A percentile compares a stretch with the other conserved stretches of the same genome.
Evolutionary conservation across 768 basidiomycete species (phyloP).

Genomic region (Daedaleopsis sinensis): DNA sequence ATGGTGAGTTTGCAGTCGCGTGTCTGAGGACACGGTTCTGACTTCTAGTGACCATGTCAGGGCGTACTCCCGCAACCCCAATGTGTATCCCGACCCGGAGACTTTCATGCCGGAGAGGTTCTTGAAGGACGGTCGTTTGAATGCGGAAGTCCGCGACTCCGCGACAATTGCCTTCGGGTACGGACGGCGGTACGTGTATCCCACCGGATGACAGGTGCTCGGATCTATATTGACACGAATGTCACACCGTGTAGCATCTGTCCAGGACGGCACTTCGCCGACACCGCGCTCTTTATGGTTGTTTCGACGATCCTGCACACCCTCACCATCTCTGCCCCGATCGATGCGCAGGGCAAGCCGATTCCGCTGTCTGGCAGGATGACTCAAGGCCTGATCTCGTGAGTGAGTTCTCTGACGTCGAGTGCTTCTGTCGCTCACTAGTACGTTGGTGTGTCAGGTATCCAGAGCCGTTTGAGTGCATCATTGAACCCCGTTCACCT

Average conservation of each 20-base stretch:
- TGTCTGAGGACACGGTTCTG: neutral
- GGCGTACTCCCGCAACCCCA: slow-evolving; percentile 19
- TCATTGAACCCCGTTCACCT: neutral
- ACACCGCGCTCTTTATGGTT: slow-evolving; percentile 17
- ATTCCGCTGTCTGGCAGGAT: neutral
- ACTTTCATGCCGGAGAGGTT: slow-evolving; percentile 28
- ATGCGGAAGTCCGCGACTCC: slow-evolving; percentile 22
- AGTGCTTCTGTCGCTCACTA: neutral
- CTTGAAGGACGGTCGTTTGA: slow-evolving; percentile 11
- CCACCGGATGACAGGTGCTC: neutral
- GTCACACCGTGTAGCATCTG: slow-evolving; percentile 14
- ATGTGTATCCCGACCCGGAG: slow-evolving; percentile 24
- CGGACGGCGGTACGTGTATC: slow-evolving; percentile 21
- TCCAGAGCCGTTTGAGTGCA: neutral
- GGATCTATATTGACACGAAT: neutral
- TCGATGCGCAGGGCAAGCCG: neutral
- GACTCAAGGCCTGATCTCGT: neutral
- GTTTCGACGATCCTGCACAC: slow-evolving; percentile 2
- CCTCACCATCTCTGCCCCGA: slow-evolving; percentile 4
- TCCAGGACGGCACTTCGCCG: slow-evolving; percentile 27
- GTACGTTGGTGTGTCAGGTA: neutral
- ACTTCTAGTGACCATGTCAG: slow-evolving; percentile 4
- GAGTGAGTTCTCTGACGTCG: neutral
- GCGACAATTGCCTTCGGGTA: slow-evolving; percentile 26
- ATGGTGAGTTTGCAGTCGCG: slow-evolving; percentile 1